Base-by-base conservation (phyloP, 1,139 yeast genomes). In the Magnusiomyces clavatus region DNA sequence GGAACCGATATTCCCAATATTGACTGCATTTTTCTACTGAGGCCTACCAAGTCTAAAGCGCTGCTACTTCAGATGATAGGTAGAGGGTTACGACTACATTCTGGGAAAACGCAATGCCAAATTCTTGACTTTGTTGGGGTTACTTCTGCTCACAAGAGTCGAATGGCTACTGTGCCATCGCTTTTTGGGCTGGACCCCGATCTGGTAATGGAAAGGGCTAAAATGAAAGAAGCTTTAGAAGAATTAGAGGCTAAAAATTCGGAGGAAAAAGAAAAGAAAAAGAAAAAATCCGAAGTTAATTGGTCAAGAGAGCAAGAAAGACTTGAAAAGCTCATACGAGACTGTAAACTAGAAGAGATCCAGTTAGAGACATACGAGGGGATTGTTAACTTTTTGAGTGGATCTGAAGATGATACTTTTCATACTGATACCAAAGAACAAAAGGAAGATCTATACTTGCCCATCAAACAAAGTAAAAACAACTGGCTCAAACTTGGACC, bases 1-100 rank as follows among this genome's bases (percentile, higher is more conserved):
- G 98, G 98, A 0, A 88, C 97, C 0, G 97, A 90, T 68, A 83
- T 90, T 20, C 97, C 97, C 1, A 83, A 83, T 57, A 85, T 90
- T 53, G 97, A 90, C 64, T 83, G 89, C 31, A 70, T 90, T 8
- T 72, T 90, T 47, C 69, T 90, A 37, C 86, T 88, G 3, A 71
- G 97, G 43, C 97, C 97, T 1, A 86, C 97, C 0, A 76, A 76
- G 55, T 88, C 97, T 1, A 70, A 81, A 37, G 79, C 86, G 0
- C 69, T 89, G 47, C 67, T 88, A 46, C 77, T 82, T 16, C 98
- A 90, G 64, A 90, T 90, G 96, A 77, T 90, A 29, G 98, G 98
- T 0, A 74, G 97, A 55, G 97, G 97, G 0, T 69, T 92, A 50
- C 69, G 97, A 43, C 62, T 79, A 34, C 80, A 81, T 61, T 69